Conservation (phyloP, 1,139 yeast genomes). For the Blastobotrys serpentis region DNA sequence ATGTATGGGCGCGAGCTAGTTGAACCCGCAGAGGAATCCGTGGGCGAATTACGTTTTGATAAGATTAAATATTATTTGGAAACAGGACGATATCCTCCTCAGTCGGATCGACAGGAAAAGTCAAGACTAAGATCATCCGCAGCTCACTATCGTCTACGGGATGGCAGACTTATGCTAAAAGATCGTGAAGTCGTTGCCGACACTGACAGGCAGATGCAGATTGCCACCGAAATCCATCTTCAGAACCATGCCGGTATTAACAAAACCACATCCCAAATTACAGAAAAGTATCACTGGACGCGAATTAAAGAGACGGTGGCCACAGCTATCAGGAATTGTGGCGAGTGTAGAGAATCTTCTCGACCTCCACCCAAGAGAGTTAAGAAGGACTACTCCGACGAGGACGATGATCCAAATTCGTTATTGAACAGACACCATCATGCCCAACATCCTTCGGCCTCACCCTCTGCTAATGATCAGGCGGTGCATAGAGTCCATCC, state of each 20-base stretch:
- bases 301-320: conserved; percentile 86
- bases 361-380: conserved; percentile 33
- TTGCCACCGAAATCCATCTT: conserved; percentile 70
- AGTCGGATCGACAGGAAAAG: conserved; percentile 78
- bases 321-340: conserved; percentile 72
- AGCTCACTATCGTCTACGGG: conserved; percentile 66
- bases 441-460: conserved; percentile 6
- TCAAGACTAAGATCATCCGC: conserved; percentile 81
- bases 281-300: conserved; percentile 87
- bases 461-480: conserved; percentile 6
- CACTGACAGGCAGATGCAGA: conserved; percentile 67
- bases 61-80: conserved; percentile 74
- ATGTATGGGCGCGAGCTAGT: conserved; percentile 63
- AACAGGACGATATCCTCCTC: conserved; percentile 83
- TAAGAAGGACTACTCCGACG: conserved; percentile 23
- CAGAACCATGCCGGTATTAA: conserved; percentile 86
- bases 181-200: conserved; percentile 82
- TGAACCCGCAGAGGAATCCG: conserved; percentile 49
- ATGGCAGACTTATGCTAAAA: conserved; percentile 72
- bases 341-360: conserved; percentile 59
- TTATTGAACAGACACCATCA: conserved; percentile 1
- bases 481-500: conserved; percentile 8
- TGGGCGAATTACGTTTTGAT: conserved; percentile 68
- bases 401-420: conserved; percentile 13
- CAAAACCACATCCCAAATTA: conserved; percentile 72